A percentile compares a stretch with the other conserved stretches of the same genome.
These are phyloP conservation scores for Anacardium occidentale DNA, from an alignment of 345 rosid genomes.

Conservation along the genomic window DNA sequence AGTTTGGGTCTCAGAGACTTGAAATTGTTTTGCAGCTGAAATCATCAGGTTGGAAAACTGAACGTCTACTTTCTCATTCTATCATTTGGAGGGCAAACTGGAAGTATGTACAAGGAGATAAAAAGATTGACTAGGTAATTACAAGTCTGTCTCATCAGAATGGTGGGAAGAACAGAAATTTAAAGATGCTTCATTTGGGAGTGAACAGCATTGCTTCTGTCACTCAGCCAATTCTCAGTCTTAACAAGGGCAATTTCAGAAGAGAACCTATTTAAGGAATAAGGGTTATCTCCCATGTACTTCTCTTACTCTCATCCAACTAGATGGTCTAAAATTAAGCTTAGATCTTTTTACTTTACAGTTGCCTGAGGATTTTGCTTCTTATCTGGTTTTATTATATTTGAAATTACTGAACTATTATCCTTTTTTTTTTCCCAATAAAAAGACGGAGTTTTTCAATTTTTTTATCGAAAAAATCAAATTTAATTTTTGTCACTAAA, in stretches of 20 bases:
- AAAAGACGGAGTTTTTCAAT: too few species aligned
- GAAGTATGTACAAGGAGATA: conserved; percentile 35
- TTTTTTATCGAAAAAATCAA: too few species aligned
- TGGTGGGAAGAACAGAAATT: neutral
- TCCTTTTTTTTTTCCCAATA: too few species aligned
- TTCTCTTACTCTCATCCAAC: too few species aligned
- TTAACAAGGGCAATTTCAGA: neutral
- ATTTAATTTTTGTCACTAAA: too few species aligned
- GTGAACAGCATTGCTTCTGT: neutral
- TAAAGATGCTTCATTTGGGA: neutral
- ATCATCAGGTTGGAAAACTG: conserved; percentile 77
- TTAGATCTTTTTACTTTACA: too few species aligned
- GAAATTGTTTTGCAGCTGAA: conserved; percentile 47
- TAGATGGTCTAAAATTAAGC: too few species aligned
- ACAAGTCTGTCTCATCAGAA: neutral
- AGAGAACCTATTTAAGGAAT: neutral
- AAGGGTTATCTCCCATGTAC: too few species aligned
- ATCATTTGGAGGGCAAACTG: conserved; percentile 81
- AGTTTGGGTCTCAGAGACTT: neutral
- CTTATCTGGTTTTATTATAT: too few species aligned
- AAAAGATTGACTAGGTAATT: conserved; percentile 52
- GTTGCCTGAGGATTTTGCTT: too few species aligned
- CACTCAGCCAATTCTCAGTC: neutral
- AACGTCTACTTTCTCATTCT: conserved; percentile 74
- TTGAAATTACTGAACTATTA: too few species aligned